Percentiles rank a stretch among this genome's conserved stretches.
Evolutionary conservation across 2,329 filamentous ascomycete genomes (phyloP).

Genomic region (Monosporascus sp.): DNA sequence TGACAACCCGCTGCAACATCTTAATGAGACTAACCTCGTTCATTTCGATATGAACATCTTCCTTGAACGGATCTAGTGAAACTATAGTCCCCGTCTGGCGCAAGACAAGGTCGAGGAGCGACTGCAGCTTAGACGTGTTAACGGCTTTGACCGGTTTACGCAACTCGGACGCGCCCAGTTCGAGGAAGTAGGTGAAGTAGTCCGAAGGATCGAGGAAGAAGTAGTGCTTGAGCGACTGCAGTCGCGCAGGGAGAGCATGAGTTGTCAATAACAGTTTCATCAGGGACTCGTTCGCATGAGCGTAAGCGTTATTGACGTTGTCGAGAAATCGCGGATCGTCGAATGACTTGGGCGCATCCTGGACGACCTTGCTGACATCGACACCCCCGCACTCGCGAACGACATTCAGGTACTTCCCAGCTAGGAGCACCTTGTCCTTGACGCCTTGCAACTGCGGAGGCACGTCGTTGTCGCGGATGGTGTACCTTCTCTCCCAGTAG

Average conservation of each 20-base stretch:
- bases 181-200: slow-evolving; percentile 97
- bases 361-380: slow-evolving; percentile 82
- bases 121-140: slow-evolving; percentile 91
- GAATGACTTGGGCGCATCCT: slow-evolving; percentile 86
- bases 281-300: slow-evolving; percentile 89
- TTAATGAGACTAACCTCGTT: slow-evolving; percentile 91
- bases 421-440: slow-evolving; percentile 89
- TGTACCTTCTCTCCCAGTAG: slow-evolving; percentile 98
- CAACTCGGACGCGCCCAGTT: slow-evolving; percentile 82
- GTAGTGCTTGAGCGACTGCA: slow-evolving; percentile 94
- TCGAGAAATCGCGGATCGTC: slow-evolving; percentile 89
- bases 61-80: slow-evolving; percentile 92
- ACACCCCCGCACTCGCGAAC: slow-evolving; percentile 96
- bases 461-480: slow-evolving; percentile 83
- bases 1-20: slow-evolving; percentile 92
- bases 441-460: slow-evolving; percentile 87
- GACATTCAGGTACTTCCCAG: slow-evolving; percentile 96
- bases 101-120: slow-evolving; percentile 87
- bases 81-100: slow-evolving; percentile 95
- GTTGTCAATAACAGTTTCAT: slow-evolving; percentile 88
- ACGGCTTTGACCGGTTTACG: slow-evolving; percentile 84
- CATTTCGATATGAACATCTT: slow-evolving; percentile 97
- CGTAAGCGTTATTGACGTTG: slow-evolving; percentile 93
- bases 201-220: slow-evolving; percentile 98
- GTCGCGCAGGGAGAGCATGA: slow-evolving; percentile 79